These are phyloP conservation scores for Kluyveromyces lactis DNA, from an alignment of 805 yeast species.

Conservation along the genomic window DNA sequence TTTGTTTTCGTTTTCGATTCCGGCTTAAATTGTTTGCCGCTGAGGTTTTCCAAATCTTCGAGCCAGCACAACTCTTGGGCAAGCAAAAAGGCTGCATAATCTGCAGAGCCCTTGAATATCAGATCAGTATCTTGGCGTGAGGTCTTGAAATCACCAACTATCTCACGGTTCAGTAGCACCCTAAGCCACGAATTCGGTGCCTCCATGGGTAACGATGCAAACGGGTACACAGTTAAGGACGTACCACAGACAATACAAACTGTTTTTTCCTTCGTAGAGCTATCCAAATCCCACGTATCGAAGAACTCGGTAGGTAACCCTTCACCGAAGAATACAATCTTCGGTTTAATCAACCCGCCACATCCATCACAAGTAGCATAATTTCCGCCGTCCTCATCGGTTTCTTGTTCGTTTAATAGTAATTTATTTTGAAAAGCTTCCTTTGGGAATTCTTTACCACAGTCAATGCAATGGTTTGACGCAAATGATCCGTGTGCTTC, in stretches of 20 bases:
- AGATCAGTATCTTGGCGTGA: conserved; percentile 54
- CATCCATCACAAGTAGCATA: conserved; percentile 52
- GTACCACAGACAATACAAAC: conserved; percentile 89
- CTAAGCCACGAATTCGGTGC: conserved; percentile 42
- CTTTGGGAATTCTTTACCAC: conserved; percentile 45
- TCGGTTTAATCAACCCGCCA: conserved; percentile 78
- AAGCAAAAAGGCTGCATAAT: conserved; percentile 48
- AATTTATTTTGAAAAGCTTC: conserved; percentile 37
- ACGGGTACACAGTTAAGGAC: conserved; percentile 82
- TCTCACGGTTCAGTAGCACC: conserved; percentile 64
- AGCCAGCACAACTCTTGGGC: conserved; percentile 58
- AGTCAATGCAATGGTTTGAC: conserved; percentile 71
- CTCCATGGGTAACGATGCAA: conserved; percentile 74
- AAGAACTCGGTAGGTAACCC: conserved; percentile 66
- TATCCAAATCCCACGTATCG: conserved; percentile 53
- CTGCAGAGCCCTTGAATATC: conserved; percentile 55
- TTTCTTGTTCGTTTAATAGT: conserved; percentile 16
- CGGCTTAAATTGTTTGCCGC: conserved; percentile 13
- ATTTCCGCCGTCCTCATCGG: conserved; percentile 3
- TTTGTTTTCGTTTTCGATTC: not conserved
- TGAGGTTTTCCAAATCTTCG: conserved; percentile 39
- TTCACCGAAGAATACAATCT: conserved; percentile 93
- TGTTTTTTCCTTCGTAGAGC: conserved; percentile 39
- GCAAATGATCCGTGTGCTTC: conserved; percentile 98
- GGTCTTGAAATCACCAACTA: conserved; percentile 62